Evolutionary conservation across 441 rosid species (phyloP), one percentile per base, ranked within the genome.

Genomic region (Eutrema salsugineum): DNA sequence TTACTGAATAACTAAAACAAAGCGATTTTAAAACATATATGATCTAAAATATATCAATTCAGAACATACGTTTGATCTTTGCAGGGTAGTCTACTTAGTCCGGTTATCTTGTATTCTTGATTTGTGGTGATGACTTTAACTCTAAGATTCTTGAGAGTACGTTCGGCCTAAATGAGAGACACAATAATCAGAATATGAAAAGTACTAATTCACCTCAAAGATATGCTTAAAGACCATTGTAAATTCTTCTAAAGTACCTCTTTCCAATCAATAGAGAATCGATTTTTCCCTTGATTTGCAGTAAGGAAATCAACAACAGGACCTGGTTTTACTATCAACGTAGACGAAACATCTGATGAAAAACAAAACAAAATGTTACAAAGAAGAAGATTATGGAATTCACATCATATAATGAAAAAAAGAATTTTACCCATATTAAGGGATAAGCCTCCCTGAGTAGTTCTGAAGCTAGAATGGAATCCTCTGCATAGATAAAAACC

Each of bases 401-500:
- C 15, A 9, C 30, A 47, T 16, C 22, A 22, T 14, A 22, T 14
- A 63, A 11, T 60, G 4, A 17, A 4, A 36, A 58, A 39, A 47
- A 14, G 15, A 43, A 44, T 63, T 15, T 63, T 15, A 84, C 87
- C 88, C 14, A 85, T 77, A 56, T 87, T 87, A 35, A 87, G 77
- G 28, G 88, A 84, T 53, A 88, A 69, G 66, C 90, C 93, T 8
- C 85, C 82, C 71, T 88, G 98, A 39, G 86, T 81, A 63, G 85
- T 75, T 70, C 98, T 75, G 56, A 93, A 89, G 66, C 97, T 91
- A 1, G 96, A 86, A 57, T 91, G 91, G 61, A 85, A 91, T 4
- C 97, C 98, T 69, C 90, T 70, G 33, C n/a, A n/a, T n/a, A n/a
- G n/a, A 87, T 85, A 19, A n/a, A 89, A 86, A 62, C 97, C 93